Conservation (phyloP, 768 basidiomycete genomes). For the Calocybe cyanea region DNA sequence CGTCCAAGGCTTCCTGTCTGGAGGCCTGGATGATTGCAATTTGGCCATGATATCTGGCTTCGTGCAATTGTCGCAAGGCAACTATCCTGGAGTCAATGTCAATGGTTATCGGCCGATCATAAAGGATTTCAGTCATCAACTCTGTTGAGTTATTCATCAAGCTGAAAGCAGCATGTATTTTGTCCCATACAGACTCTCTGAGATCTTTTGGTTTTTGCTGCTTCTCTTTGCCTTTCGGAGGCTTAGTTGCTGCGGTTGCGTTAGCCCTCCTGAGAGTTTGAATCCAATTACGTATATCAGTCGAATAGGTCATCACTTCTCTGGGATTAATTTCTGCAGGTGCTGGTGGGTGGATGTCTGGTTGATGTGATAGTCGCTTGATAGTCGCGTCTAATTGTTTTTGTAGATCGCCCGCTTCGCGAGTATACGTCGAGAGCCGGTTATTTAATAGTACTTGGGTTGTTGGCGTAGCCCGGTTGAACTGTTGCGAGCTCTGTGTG, state of each 20-base stretch:
- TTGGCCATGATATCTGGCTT: conserved; percentile 1
- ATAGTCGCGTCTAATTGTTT: conserved; percentile 20
- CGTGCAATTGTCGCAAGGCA: conserved; percentile 1
- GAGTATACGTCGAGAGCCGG: conserved; percentile 15
- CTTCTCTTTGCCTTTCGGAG: not conserved
- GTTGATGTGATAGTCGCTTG: conserved; percentile 22
- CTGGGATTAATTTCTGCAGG: conserved; percentile 18
- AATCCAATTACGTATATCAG: conserved; percentile 30
- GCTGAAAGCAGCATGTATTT: conserved; percentile 3
- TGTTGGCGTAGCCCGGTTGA: conserved; percentile 21
- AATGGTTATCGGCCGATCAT: not conserved
- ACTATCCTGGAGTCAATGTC: conserved; percentile 6
- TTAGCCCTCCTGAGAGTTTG: conserved; percentile 17
- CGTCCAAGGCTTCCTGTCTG: not conserved
- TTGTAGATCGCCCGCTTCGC: conserved; percentile 15
- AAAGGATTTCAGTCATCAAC: conserved; percentile 5
- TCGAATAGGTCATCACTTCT: conserved; percentile 22
- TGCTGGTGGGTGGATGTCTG: conserved; percentile 17
- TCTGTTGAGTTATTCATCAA: conserved; percentile 7
- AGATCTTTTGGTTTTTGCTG: conserved; percentile 5
- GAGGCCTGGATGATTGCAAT: conserved; percentile 1
- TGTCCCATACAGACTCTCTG: conserved; percentile 10
- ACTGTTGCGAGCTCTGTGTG: conserved; percentile 25
- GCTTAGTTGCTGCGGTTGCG: not conserved
- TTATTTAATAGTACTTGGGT: conserved; percentile 25